phyloP scores from a whole-genome alignment of 116 monocot genomes.

The Dioscorea cayenensis region DNA sequence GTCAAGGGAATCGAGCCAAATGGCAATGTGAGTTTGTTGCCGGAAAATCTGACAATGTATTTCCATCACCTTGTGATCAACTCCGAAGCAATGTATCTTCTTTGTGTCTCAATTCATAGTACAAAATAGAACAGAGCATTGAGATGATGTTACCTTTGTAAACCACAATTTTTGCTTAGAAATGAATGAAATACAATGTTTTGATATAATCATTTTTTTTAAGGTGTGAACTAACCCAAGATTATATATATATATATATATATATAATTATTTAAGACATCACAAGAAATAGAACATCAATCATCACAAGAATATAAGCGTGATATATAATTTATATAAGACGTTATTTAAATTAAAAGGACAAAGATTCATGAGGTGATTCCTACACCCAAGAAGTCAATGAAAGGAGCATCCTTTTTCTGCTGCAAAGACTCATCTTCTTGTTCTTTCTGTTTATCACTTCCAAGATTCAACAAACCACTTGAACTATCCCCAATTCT shows the following conservation, averaged over 20 bases:
- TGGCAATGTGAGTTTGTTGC: slow-evolving; percentile 8
- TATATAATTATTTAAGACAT: too few relatives aligned
- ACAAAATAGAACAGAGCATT: background rate
- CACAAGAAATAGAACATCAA: background rate
- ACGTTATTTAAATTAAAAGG: background rate
- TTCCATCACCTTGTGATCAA: background rate
- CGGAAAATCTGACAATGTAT: slow-evolving; percentile 7
- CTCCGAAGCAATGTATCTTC: slow-evolving; percentile 1
- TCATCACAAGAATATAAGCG: background rate
- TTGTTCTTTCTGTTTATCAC: slow-evolving; percentile 3
- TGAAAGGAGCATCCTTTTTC: slow-evolving; percentile 29
- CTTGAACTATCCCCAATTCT: background rate
- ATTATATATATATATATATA: background rate
- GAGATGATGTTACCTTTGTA: background rate
- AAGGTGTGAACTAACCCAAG: background rate
- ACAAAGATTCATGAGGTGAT: slow-evolving; percentile 4
- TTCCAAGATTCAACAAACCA: background rate
- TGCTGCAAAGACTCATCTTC: slow-evolving; percentile 15
- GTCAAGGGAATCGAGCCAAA: too few relatives aligned
- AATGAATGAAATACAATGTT: background rate
- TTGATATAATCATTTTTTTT: background rate
- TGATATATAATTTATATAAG: background rate
- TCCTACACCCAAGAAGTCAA: slow-evolving; percentile 51
- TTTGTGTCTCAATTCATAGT: background rate
- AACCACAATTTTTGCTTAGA: background rate